A percentile compares a stretch with the other conserved stretches of the same genome.
Evolutionary conservation across 2,329 filamentous ascomycete genomes (phyloP).

Genomic region (Atkinsonella hypoxylon): DNA sequence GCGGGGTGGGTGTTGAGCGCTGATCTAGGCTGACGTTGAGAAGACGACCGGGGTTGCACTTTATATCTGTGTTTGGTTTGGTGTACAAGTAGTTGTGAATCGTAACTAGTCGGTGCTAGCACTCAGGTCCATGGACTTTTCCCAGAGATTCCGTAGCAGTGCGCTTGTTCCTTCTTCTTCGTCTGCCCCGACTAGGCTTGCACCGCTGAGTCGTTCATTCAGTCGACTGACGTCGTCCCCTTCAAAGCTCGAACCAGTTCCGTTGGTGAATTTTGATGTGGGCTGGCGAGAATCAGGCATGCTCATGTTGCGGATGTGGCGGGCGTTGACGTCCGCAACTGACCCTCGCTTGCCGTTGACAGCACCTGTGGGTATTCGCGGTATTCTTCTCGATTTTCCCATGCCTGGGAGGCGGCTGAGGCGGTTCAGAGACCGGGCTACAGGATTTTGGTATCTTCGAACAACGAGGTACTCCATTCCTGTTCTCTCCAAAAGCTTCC

Average conservation of each 20-base stretch:
- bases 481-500: constrained; percentile 55
- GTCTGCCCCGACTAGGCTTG: constrained; percentile 35
- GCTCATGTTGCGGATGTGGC: constrained; percentile 28
- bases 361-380: constrained; percentile 25
- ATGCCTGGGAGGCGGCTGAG: constrained; percentile 35
- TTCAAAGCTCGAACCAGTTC: constrained; percentile 32
- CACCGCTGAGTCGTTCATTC: constrained; percentile 35
- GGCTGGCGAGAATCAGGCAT: constrained; percentile 22
- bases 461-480: constrained; percentile 66
- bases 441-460: constrained; percentile 57
- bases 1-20: no score
- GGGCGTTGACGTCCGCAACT: constrained; percentile 15
- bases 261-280: constrained; percentile 23
- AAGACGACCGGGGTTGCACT: neutral
- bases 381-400: constrained; percentile 38
- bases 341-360: constrained; percentile 24
- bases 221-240: constrained; percentile 30
- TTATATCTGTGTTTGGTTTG: neutral
- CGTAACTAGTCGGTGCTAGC: constrained; percentile 27
- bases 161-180: constrained; percentile 39
- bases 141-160: constrained; percentile 47
- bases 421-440: constrained; percentile 47
- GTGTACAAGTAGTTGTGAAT: neutral
- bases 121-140: constrained; percentile 46
- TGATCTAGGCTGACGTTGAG: neutral